Evolutionary conservation across 2,329 filamentous ascomycete genomes (phyloP), one percentile per base, ranked within the genome.

Genomic region (Botrytis fragariae): DNA sequence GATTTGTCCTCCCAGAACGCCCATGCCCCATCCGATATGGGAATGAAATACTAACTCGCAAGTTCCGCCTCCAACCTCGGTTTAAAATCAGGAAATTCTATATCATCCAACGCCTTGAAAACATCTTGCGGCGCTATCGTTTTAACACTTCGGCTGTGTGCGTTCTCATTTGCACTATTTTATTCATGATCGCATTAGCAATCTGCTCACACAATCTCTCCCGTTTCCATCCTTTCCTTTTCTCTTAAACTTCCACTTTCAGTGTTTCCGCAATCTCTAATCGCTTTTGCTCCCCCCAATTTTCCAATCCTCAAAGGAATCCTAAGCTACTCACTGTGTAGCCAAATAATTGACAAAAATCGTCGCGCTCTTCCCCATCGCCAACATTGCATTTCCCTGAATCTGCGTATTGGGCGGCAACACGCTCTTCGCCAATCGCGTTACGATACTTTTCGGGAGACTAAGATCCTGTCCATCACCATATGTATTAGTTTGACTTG

Each of bases 321-420:
- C 18, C 18, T 20, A 22, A 39, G 45, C 45, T 35, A 86, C 91
- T 72, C 87, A 95, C 93, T 90, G 88, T 75, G 89, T 87, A 62
- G 92, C 91, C 45, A 96, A 85, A 81, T 95, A 93, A 83, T 89
- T 95, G 78, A 96, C 91, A 79, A 96, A 96, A 0, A 96, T 90
- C 1, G 92, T 95, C 12, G 93, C 91, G 82, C 92, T 92, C 83
- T 95, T 95, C 77, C 89, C 92, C 84, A 96, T 87, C 16, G 93
- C 93, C 69, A 93, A 83, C 72, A 95, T 88, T 60, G 93, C 93
- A 83, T 94, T 94, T 79, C 91, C 93, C 81, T 95, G 92, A 67
- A 95, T 93, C 82, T 94, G 92, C 8, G 93, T 95, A 80, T 94
- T 94, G 9, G 92, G 87, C 0, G 93, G 93, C 8, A 96, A 84